phyloP scores from a whole-genome alignment of 1,284 basidiomycete genomes.

The Tilletia horrida region DNA sequence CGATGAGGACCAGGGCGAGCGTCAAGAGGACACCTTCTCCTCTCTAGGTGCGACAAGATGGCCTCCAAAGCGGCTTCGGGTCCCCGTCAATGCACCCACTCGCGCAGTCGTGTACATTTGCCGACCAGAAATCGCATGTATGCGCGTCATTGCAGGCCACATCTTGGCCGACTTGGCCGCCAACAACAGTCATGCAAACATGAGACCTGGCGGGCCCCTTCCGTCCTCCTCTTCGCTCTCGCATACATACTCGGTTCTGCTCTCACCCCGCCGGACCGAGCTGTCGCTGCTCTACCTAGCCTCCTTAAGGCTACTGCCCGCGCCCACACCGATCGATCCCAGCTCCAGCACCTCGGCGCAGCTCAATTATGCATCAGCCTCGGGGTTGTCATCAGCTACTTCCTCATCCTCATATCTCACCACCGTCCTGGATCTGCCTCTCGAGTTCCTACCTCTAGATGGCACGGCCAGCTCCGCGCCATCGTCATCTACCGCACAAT shows the following conservation, averaged over 20 bases:
- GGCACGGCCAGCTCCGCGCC: not conserved
- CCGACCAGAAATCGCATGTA: constrained; percentile 76
- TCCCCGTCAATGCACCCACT: constrained; percentile 65
- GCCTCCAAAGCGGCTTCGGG: constrained; percentile 10
- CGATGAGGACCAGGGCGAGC: not conserved
- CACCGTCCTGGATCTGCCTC: constrained; percentile 66
- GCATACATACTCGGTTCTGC: constrained; percentile 80
- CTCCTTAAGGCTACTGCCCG: constrained; percentile 10
- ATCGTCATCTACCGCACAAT: not conserved
- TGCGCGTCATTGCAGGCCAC: constrained; percentile 87
- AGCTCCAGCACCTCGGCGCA: constrained; percentile 23
- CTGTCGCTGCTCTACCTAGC: constrained; percentile 60
- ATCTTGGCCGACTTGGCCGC: constrained; percentile 60
- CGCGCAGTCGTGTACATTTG: constrained; percentile 91
- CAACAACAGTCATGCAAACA: constrained; percentile 26
- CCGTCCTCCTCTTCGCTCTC: constrained; percentile 56
- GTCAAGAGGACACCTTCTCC: not conserved
- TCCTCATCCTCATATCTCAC: constrained; percentile 4
- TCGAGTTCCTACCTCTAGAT: constrained; percentile 85
- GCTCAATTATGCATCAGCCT: constrained; percentile 28
- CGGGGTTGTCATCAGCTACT: not conserved
- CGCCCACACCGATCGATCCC: not conserved
- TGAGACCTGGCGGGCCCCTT: not conserved
- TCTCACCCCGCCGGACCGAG: constrained; percentile 82
- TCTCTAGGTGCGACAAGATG: not conserved